Evolutionary conservation across 257 asterid species (phyloP).

Genomic region (Nicotiana obtusifolia): DNA sequence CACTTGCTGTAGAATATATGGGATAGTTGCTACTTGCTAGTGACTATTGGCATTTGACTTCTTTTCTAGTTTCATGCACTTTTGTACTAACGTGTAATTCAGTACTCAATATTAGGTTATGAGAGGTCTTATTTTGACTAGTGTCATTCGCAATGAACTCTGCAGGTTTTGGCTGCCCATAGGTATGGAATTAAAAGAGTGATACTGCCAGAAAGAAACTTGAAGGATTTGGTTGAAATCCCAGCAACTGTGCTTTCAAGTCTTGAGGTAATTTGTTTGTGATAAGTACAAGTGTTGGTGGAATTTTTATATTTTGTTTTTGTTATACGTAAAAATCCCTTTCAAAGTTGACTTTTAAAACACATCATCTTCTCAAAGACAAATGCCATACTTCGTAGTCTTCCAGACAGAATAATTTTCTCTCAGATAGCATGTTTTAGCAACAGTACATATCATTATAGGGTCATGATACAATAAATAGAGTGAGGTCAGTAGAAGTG

Average conservation of each 20-base stretch:
- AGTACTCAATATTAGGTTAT: background rate
- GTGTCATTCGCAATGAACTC: background rate
- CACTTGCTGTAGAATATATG: too few relatives aligned
- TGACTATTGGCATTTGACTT: too few relatives aligned
- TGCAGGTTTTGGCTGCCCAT: conserved; percentile 97
- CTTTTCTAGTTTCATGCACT: too few relatives aligned
- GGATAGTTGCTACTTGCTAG: too few relatives aligned
- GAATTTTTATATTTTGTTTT: background rate
- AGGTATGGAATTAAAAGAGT: conserved; percentile 92
- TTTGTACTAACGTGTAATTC: background rate
- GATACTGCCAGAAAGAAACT: conserved; percentile 90
- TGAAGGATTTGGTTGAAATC: conserved; percentile 89
- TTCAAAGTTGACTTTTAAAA: background rate
- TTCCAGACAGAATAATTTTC: background rate
- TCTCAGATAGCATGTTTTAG: background rate
- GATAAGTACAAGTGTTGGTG: background rate
- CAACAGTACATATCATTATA: background rate
- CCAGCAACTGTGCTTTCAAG: conserved; percentile 80
- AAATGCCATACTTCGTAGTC: background rate
- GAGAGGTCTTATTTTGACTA: background rate
- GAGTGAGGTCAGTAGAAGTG: background rate
- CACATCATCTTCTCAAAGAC: too few relatives aligned
- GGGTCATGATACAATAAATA: background rate
- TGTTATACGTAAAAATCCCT: background rate
- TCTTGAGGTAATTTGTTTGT: conserved; percentile 57